Evolutionary conservation across 768 basidiomycete species (phyloP), one percentile per base, ranked within the genome.

Genomic region (Suillus subluteus): DNA sequence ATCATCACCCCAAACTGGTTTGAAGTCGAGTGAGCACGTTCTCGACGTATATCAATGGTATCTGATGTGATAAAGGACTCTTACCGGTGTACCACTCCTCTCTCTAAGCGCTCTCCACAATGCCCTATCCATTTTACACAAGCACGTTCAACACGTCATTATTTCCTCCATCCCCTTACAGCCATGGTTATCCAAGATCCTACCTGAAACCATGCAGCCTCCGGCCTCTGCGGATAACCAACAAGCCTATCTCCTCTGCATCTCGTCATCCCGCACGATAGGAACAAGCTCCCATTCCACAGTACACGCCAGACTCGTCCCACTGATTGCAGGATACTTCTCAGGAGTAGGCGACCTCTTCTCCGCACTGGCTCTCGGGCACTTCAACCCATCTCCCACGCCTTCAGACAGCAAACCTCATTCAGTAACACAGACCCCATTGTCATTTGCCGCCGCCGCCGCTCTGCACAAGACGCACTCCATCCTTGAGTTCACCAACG

Each of bases 1-100:
- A 89, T 98, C 58, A 98, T 98, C 69, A 95, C 98, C 0, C 98
- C 98, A 0, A 99, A 99, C 74, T 98, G 96, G 88, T 99, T 96
- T 72, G 98, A 99, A 81, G 92, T 91, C 68, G 97, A 99, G 95
- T 96, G 75, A 76, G 73, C 67, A 48, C n/a, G 18, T 35, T 54
- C 63, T 13, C 52, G 6, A 52, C 32, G 18, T 12, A 11, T 35
- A 23, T 26, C 37, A 35, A 50, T 58, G 65, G 32, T 66, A 46
- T 65, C 35, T 38, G 23, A 44, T 38, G 62, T 30, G 64, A 66
- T 62, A 5, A 68, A 98, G 96, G 79, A 81, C 89, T 3, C 82
- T 99, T 21, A 95, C 97, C 0, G 86, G 88, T 37, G 81, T 86
- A 43, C 79, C 86, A 65, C 87, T 99, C 56, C 83, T 81, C n/a